Evolutionary conservation across 2,329 filamentous ascomycete species (phyloP).

Genomic region (Aurifilum marmelostoma): DNA sequence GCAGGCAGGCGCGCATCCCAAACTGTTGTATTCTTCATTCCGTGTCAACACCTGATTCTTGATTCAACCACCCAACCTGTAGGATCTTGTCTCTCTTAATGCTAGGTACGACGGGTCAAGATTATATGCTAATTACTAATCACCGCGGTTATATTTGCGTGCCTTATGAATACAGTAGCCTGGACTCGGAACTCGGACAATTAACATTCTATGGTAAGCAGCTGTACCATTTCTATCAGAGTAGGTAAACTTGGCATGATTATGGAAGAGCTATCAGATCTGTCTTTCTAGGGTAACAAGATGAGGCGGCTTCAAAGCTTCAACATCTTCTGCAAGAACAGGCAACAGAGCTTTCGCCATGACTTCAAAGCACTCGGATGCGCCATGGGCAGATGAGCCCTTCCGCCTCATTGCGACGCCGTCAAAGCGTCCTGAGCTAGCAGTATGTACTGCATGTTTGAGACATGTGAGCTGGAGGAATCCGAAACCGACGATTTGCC

Average conservation of each 20-base stretch:
- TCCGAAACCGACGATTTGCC: background rate
- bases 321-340: no score
- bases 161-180: background rate
- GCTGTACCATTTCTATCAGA: background rate
- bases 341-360: slow-evolving; percentile 8
- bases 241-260: background rate
- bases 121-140: background rate
- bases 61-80: background rate
- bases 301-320: background rate
- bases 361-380: slow-evolving; percentile 19
- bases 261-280: background rate
- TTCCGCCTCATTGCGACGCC: slow-evolving; percentile 18
- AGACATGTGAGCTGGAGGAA: background rate
- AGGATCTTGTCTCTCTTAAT: background rate
- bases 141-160: background rate
- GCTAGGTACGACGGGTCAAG: background rate
- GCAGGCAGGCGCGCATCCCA: background rate
- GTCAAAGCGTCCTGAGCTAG: slow-evolving; percentile 15
- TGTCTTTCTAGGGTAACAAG: background rate
- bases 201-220: background rate
- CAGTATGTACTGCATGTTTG: slow-evolving; percentile 3
- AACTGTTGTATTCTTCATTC: background rate
- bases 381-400: slow-evolving; percentile 13
- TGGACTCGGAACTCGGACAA: background rate
- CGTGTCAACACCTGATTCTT: background rate